Evolutionary conservation across 371 early-diverging fungal genomes (phyloP), one percentile per base, ranked within the genome.

Genomic region (Mortierella sp.): DNA sequence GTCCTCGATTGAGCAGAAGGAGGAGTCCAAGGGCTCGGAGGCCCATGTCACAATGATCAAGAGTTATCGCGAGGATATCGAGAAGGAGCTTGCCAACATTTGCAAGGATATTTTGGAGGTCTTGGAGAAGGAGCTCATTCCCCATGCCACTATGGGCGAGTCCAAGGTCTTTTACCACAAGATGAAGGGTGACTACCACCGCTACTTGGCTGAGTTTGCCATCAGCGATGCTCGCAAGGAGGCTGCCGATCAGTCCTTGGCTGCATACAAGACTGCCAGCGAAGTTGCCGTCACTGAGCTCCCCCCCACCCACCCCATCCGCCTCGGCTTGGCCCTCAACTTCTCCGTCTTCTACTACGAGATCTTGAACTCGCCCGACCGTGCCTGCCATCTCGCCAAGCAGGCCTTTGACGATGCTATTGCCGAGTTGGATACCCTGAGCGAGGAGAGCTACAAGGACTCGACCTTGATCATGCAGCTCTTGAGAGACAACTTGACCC

Each of bases 301-400:
- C 19, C 92, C 98, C 43, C 94, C 98, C 50, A 99, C 99, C 60
- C 98, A 99, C 88, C 99, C 99, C 59, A 98, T 99, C 82, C 97
- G 99, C 72, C 94, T 99, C 56, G 99, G 99, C 61, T 92, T 99
- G 68, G 98, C 99, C 66, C 90, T 99, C 80, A 99, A 99, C 95
- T 99, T 98, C 89, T 99, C 99, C n/a, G 99, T 99, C 48, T 99
- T 99, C 89, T 98, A 98, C 93, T 99, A 99, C 85, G 99, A 99
- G 89, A 99, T 99, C 82, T 89, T 98, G 81, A 99, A 99, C 91
- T 95, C 98, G 44, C 96, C 98, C 63, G 98, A 98, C 85, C 93
- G 95, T 81, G 99, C 99, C 30, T 99, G 99, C 89, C 96, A 96
- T 79, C 87, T 99, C 65, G 99, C 99, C 84, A 98, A 98, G 88